phyloP scores from a whole-genome alignment of 805 yeast genomes.

The Soucietia sequanensis region DNA sequence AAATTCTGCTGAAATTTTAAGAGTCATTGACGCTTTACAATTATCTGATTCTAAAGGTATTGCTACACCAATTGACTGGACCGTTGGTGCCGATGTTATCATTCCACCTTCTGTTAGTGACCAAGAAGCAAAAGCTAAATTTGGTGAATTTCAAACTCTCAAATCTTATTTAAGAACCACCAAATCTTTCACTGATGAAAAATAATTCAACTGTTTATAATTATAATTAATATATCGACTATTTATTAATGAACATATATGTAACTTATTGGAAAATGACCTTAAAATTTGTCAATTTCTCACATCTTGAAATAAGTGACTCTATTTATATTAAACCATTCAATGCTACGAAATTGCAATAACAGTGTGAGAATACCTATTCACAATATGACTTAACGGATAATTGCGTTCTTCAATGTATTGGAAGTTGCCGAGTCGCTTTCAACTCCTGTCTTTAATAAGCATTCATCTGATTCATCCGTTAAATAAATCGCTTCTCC shows the following conservation, averaged over 20 bases:
- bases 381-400: constrained; percentile 5
- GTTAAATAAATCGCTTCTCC: constrained; percentile 28
- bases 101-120: constrained; percentile 65
- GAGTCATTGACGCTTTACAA: constrained; percentile 71
- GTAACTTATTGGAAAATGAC: no score
- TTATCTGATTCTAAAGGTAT: constrained; percentile 58
- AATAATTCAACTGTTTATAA: constrained; percentile 4
- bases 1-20: constrained; percentile 70
- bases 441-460: no score
- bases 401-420: constrained; percentile 4
- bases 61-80: constrained; percentile 74
- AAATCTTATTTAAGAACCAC: constrained; percentile 67
- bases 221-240: no score
- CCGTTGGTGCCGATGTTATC: constrained; percentile 70
- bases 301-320: no score
- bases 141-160: constrained; percentile 59
- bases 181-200: no score
- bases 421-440: constrained; percentile 7
- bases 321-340: no score
- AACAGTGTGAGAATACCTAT: no score
- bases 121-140: constrained; percentile 56
- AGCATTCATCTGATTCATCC: constrained; percentile 18
- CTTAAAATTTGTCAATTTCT: no score
- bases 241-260: no score
- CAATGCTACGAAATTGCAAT: no score